Evolutionary conservation across 129 eudicot species (phyloP).

Genomic region (Chrysanthemum seticuspe): DNA sequence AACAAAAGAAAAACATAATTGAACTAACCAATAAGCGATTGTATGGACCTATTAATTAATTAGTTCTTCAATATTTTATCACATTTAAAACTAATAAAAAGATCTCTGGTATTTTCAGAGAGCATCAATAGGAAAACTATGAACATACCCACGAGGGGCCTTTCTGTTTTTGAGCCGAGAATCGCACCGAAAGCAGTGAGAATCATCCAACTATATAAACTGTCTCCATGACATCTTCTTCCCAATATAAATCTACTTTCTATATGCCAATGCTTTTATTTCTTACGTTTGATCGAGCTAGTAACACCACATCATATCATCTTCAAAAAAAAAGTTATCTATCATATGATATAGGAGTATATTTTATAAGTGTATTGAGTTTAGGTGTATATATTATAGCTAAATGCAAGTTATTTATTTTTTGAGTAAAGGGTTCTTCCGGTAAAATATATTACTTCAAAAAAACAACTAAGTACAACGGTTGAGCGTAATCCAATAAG

Average conservation of each 20-base stretch:
- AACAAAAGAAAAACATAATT: neutral
- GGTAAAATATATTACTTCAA: too few species aligned
- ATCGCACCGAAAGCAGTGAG: slow-evolving; percentile 24
- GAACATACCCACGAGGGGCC: slow-evolving; percentile 6
- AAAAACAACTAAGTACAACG: too few species aligned
- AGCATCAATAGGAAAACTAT: neutral
- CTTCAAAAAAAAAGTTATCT: too few species aligned
- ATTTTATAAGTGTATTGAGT: too few species aligned
- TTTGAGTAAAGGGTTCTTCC: too few species aligned
- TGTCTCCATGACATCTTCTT: neutral
- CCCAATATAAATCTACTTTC: neutral
- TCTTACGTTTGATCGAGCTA: neutral
- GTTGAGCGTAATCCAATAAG: too few species aligned
- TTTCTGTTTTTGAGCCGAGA: neutral
- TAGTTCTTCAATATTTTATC: neutral
- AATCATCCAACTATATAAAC: slow-evolving; percentile 23
- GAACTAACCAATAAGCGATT: neutral
- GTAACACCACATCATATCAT: neutral
- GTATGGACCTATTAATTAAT: neutral
- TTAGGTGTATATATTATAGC: too few species aligned
- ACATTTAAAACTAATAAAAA: slow-evolving; percentile 4
- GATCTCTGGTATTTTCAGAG: slow-evolving; percentile 3
- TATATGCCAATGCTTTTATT: neutral
- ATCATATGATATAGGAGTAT: too few species aligned
- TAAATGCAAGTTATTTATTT: too few species aligned